Conservation (phyloP, 2,329 filamentous ascomycete species). For the Exophiala xenobiotica region DNA sequence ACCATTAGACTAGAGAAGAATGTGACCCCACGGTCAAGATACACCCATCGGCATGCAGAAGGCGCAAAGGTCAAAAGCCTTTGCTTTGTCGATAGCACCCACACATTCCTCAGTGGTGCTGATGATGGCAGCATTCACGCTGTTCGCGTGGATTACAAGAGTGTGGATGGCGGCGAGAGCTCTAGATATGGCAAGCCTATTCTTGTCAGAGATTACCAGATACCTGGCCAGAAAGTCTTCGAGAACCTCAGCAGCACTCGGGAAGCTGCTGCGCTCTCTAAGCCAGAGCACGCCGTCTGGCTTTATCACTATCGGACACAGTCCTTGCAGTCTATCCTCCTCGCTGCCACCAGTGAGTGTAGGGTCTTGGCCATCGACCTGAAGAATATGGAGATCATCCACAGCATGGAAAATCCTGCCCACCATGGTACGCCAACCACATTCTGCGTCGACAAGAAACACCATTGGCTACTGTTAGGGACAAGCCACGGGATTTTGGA, state of each 20-base stretch:
- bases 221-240: conserved; percentile 54
- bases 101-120: conserved; percentile 88
- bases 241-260: conserved; percentile 81
- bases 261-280: conserved; percentile 52
- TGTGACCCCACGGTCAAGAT: conserved; percentile 79
- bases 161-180: conserved; percentile 56
- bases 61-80: conserved; percentile 75
- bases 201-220: conserved; percentile 75
- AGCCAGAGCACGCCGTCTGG: conserved; percentile 76
- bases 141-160: conserved; percentile 72
- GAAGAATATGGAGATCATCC: conserved; percentile 79
- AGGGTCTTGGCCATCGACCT: conserved; percentile 82
- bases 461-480: conserved; percentile 87
- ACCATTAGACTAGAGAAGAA: conserved; percentile 86
- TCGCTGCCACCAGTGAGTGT: conserved; percentile 83
- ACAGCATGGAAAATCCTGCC: conserved; percentile 78
- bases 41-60: conserved; percentile 74
- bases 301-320: conserved; percentile 88
- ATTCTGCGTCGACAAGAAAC: conserved; percentile 81
- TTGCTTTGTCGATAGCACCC: conserved; percentile 89
- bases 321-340: conserved; percentile 68
- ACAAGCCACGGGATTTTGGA: conserved; percentile 91
- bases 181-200: conserved; percentile 75
- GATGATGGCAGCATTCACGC: conserved; percentile 88
- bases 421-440: conserved; percentile 90